Conservation (phyloP, 768 basidiomycete species). For the Suillus brevipes region DNA sequence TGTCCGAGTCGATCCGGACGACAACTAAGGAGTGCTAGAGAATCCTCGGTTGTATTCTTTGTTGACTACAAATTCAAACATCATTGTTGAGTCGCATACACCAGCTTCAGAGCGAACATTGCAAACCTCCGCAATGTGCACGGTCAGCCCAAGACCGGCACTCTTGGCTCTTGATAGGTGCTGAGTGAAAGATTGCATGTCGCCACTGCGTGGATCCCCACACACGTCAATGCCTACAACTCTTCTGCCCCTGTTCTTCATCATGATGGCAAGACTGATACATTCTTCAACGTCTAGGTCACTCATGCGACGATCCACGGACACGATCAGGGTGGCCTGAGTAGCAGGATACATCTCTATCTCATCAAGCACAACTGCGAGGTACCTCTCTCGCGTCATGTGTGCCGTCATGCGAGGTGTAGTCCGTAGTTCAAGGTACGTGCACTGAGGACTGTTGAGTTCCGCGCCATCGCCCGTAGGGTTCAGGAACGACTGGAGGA, state of each 20-base stretch:
- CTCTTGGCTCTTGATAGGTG: conserved; percentile 55
- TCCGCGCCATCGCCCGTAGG: conserved; percentile 18
- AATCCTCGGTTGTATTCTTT: conserved; percentile 55
- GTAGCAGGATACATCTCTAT: conserved; percentile 54
- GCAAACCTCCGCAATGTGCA: conserved; percentile 83
- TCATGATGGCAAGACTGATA: conserved; percentile 51
- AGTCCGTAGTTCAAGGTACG: conserved; percentile 81
- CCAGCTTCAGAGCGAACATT: not conserved
- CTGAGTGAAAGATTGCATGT: conserved; percentile 50
- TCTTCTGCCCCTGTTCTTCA: conserved; percentile 57
- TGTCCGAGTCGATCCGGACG: conserved; percentile 73
- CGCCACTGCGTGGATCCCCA: conserved; percentile 67
- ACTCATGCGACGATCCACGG: conserved; percentile 73
- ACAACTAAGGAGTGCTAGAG: conserved; percentile 58
- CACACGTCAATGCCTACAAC: conserved; percentile 82
- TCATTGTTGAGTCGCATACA: not conserved
- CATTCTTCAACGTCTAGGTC: conserved; percentile 51
- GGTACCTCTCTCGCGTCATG: conserved; percentile 63
- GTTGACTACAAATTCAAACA: conserved; percentile 38
- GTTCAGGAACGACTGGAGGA: conserved; percentile 60
- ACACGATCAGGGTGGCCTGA: conserved; percentile 65
- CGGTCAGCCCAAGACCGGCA: conserved; percentile 68
- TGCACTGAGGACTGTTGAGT: conserved; percentile 47
- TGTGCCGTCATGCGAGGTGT: conserved; percentile 61
- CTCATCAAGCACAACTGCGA: conserved; percentile 65